Evolutionary conservation across 208 protist species (phyloP).

Genomic region (Acanthamoeba triangularis): DNA sequence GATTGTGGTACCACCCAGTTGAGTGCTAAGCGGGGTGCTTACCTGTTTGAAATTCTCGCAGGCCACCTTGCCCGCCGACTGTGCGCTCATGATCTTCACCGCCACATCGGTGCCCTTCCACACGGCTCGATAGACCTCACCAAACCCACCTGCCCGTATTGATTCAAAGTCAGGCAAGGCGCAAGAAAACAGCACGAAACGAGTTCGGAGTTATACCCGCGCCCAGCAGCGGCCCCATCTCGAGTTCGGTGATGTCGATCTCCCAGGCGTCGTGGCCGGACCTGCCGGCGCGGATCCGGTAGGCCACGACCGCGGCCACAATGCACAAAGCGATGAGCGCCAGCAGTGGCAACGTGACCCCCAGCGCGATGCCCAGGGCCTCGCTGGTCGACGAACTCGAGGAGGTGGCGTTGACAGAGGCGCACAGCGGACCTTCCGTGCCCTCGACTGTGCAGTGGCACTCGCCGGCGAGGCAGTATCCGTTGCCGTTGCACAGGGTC

Average conservation of each 20-base stretch:
- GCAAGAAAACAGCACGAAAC: background rate
- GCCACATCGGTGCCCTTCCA: slow-evolving; percentile 51
- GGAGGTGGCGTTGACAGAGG: background rate
- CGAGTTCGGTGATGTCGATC: slow-evolving; percentile 31
- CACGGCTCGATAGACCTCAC: slow-evolving; percentile 16
- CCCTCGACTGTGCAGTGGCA: slow-evolving; percentile 22
- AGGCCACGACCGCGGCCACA: background rate
- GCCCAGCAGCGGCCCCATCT: background rate
- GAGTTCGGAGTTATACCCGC: background rate
- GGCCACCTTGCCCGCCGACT: background rate
- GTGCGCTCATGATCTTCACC: slow-evolving; percentile 16
- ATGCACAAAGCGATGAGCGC: background rate
- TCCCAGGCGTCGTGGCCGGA: background rate
- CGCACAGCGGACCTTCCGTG: background rate
- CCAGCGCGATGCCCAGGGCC: background rate
- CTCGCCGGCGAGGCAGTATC: slow-evolving; percentile 21
- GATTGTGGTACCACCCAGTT: too few species aligned
- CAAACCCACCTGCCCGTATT: background rate
- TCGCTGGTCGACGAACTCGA: background rate
- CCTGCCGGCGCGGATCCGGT: background rate
- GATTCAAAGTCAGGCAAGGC: too few species aligned
- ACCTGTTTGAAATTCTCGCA: slow-evolving; percentile 47
- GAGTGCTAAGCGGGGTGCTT: too few species aligned
- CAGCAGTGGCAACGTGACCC: background rate
- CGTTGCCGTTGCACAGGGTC: background rate